These are phyloP conservation scores for Phytophthora litchii DNA, from an alignment of 352 stramenopile species.

Conservation along the genomic window DNA sequence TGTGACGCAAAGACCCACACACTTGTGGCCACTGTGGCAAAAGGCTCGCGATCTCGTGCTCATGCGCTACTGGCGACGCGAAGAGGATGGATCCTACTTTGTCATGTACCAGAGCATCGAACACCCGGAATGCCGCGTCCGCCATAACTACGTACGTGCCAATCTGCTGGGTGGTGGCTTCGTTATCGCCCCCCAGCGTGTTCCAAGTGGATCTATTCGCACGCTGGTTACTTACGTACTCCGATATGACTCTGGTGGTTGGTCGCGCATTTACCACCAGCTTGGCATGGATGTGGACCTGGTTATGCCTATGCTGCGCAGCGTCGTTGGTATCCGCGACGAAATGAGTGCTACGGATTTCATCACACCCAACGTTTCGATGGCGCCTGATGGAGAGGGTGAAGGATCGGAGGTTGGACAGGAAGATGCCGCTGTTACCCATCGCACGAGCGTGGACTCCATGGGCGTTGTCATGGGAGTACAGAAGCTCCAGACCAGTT, in stretches of 20 bases:
- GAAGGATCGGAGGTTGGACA: slow-evolving; percentile 20
- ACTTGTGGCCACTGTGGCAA: slow-evolving; percentile 87
- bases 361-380: slow-evolving; percentile 86
- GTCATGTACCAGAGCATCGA: slow-evolving; percentile 92
- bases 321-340: slow-evolving; percentile 84
- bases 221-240: slow-evolving; percentile 86
- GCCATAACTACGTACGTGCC: slow-evolving; percentile 87
- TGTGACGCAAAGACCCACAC: slow-evolving; percentile 83
- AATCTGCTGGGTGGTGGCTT: slow-evolving; percentile 82
- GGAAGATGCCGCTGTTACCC: slow-evolving; percentile 22
- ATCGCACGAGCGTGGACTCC: slow-evolving; percentile 62
- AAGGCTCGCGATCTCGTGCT: slow-evolving; percentile 86
- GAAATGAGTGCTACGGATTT: slow-evolving; percentile 86
- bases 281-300: slow-evolving; percentile 90
- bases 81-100: slow-evolving; percentile 90
- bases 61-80: slow-evolving; percentile 88
- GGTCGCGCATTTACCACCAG: slow-evolving; percentile 86
- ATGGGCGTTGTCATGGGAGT: slow-evolving; percentile 70
- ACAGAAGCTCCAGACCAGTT: slow-evolving; percentile 66
- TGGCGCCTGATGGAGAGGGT: slow-evolving; percentile 29
- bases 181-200: slow-evolving; percentile 85
- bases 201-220: slow-evolving; percentile 74
- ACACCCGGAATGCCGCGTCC: slow-evolving; percentile 84
- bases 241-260: slow-evolving; percentile 81
- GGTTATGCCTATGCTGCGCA: slow-evolving; percentile 85